phyloP scores from a whole-genome alignment of 2,329 filamentous ascomycete species.

The Colletotrichum orchidophilum region DNA sequence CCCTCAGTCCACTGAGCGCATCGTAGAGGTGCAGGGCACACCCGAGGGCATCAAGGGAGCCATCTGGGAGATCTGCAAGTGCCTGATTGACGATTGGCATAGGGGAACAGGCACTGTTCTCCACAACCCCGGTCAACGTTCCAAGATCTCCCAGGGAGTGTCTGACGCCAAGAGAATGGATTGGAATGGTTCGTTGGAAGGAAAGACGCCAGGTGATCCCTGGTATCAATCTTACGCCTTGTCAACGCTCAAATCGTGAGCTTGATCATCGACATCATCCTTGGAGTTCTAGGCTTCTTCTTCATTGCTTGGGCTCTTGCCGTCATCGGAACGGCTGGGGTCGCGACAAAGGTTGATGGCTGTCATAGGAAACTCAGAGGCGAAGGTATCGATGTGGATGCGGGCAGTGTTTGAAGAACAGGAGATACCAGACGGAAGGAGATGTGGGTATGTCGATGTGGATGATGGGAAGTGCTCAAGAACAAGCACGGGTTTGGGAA shows the following conservation, averaged over 20 bases:
- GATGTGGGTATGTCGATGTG: no score
- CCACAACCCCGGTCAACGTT: conserved; percentile 82
- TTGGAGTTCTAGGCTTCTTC: not conserved
- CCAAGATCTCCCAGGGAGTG: not conserved
- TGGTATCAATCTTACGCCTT: no score
- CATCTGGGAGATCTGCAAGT: conserved; percentile 99
- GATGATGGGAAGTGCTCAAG: not conserved
- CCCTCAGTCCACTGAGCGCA: conserved; percentile 95
- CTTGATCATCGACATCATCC: not conserved
- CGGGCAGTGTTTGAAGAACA: not conserved
- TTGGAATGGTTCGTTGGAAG: not conserved
- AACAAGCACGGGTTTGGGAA: no score
- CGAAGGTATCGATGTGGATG: not conserved
- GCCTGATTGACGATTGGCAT: conserved; percentile 96
- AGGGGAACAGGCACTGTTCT: conserved; percentile 95
- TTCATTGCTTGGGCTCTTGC: not conserved
- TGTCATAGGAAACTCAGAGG: not conserved
- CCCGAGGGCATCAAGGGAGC: conserved; percentile 96
- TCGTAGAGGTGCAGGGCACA: conserved; percentile 95
- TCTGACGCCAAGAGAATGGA: not conserved
- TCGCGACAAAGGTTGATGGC: no score
- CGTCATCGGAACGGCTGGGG: not conserved
- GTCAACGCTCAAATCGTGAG: not conserved
- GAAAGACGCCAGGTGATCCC: no score
- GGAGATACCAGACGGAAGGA: no score